phyloP scores from a whole-genome alignment of 2,329 filamentous ascomycete species.

The Fusarium oxysporum region DNA sequence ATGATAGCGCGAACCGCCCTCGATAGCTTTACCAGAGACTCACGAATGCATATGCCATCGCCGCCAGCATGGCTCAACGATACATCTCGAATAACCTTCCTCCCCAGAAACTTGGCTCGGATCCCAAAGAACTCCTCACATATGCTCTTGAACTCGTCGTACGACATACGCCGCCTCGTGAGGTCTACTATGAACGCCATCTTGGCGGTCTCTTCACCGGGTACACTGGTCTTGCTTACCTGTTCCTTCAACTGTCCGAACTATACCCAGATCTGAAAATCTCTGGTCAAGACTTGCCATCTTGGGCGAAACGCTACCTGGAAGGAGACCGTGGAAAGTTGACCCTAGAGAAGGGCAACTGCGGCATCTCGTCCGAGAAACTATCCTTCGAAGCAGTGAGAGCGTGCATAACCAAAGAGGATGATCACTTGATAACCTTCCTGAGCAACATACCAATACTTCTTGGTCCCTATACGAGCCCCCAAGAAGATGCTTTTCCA shows the following conservation, averaged over 20 bases:
- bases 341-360: constrained; percentile 56
- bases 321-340: constrained; percentile 51
- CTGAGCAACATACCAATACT: constrained; percentile 54
- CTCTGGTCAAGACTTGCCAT: constrained; percentile 53
- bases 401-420: constrained; percentile 56
- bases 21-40: background rate
- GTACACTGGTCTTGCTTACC: constrained; percentile 66
- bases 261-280: constrained; percentile 58
- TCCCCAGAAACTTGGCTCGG: constrained; percentile 44
- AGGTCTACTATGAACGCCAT: constrained; percentile 48
- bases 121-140: constrained; percentile 47
- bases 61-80: constrained; percentile 42
- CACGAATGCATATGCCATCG: constrained; percentile 6
- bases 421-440: constrained; percentile 53
- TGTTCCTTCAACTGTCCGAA: constrained; percentile 63
- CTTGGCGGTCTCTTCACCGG: constrained; percentile 64
- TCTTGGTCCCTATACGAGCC: constrained; percentile 42
- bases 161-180: constrained; percentile 51
- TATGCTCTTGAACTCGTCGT: constrained; percentile 54
- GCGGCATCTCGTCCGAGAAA: constrained; percentile 63
- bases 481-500: constrained; percentile 54
- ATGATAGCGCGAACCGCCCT: constrained; percentile 3
- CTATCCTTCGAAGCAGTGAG: constrained; percentile 60
- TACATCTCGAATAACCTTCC: constrained; percentile 52
- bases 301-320: constrained; percentile 63